phyloP scores from a whole-genome alignment of 768 basidiomycete species.

The Mycena capillaripes region DNA sequence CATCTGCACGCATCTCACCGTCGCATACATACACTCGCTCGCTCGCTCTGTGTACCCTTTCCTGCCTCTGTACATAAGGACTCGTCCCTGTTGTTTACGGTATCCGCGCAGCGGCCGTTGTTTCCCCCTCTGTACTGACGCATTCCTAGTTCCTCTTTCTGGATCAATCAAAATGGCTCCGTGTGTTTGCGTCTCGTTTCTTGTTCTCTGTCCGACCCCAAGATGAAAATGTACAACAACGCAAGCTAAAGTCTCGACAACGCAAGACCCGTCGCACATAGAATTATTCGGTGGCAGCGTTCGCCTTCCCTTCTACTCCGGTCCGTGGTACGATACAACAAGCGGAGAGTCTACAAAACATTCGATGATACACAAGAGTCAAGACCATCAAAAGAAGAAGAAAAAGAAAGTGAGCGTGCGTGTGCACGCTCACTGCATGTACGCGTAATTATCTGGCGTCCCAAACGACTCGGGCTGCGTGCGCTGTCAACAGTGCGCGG shows the following conservation, averaged over 20 bases:
- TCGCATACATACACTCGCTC: not conserved
- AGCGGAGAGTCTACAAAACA: conserved; percentile 24
- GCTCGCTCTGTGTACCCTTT: not conserved
- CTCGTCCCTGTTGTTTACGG: conserved; percentile 3
- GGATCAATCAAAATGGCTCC: conserved; percentile 2
- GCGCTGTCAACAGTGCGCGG: conserved; percentile 3
- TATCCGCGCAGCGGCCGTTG: not conserved
- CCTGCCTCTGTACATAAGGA: conserved; percentile 30
- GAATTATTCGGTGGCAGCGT: not conserved
- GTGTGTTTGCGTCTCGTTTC: not conserved
- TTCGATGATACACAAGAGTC: conserved; percentile 1
- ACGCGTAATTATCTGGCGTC: conserved; percentile 22
- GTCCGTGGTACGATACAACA: conserved; percentile 34
- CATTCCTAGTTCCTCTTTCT: not conserved
- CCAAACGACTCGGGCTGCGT: conserved; percentile 30
- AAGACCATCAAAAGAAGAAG: not conserved
- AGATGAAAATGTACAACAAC: not conserved
- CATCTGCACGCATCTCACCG: conserved; percentile 13
- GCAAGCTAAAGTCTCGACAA: not conserved
- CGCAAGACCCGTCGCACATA: not conserved
- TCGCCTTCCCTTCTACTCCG: conserved; percentile 14
- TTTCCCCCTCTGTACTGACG: not conserved
- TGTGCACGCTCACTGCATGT: conserved; percentile 14
- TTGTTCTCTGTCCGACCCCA: not conserved
- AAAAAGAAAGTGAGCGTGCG: not conserved